A percentile compares a stretch with the other conserved stretches of the same genome.
Evolutionary conservation across 1,284 basidiomycete species (phyloP).

Genomic region (Cyathus olla): DNA sequence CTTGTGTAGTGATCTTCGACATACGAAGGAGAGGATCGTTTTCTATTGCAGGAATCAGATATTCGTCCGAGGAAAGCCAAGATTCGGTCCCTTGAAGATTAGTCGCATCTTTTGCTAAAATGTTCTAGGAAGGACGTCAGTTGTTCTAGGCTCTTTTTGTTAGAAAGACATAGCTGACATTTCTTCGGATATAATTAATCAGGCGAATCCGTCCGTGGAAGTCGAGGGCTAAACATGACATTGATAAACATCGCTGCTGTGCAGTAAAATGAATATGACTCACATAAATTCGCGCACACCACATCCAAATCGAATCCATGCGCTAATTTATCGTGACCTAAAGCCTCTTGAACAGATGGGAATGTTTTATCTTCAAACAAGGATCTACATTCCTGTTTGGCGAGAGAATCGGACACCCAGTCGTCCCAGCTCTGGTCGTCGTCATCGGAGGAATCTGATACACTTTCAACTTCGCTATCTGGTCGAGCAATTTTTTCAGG

Average conservation of each 20-base stretch:
- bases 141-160: too few species aligned
- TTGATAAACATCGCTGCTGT: slow-evolving; percentile 5
- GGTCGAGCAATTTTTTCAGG: slow-evolving; percentile 25
- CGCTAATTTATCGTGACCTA: slow-evolving; percentile 72
- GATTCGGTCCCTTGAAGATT: slow-evolving; percentile 67
- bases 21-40: slow-evolving; percentile 91
- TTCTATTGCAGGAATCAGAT: slow-evolving; percentile 82
- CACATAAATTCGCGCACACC: slow-evolving; percentile 62
- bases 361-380: slow-evolving; percentile 84
- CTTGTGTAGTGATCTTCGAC: slow-evolving; percentile 31
- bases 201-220: slow-evolving; percentile 82
- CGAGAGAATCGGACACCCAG: slow-evolving; percentile 79
- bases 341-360: slow-evolving; percentile 67
- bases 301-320: slow-evolving; percentile 76
- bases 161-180: slow-evolving; percentile 35
- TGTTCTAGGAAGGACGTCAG: slow-evolving; percentile 55
- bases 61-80: slow-evolving; percentile 80
- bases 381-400: slow-evolving; percentile 71
- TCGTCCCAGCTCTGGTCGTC: slow-evolving; percentile 84
- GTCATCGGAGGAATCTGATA: slow-evolving; percentile 52
- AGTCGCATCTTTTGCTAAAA: slow-evolving; percentile 53
- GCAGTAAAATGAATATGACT: slow-evolving; percentile 30
- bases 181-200: slow-evolving; percentile 88
- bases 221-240: slow-evolving; percentile 55
- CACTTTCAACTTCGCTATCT: slow-evolving; percentile 18